Conservation (phyloP, 31 red algal genomes). For the Asparagopsis taxiformis region DNA sequence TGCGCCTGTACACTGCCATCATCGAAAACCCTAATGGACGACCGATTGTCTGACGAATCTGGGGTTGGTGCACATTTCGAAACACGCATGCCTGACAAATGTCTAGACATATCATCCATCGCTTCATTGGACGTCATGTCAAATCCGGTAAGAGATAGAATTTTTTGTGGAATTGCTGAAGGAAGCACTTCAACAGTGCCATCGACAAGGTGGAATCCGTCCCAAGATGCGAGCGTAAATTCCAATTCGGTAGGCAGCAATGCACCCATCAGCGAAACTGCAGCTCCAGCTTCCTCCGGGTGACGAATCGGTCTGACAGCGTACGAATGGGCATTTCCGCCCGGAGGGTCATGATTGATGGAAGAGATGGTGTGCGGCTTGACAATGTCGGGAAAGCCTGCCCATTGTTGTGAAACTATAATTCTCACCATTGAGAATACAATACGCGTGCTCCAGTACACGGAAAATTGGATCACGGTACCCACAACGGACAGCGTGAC, state of each 20-base stretch:
- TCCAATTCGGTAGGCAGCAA: slow-evolving; percentile 47
- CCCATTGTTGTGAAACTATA: slow-evolving; percentile 22
- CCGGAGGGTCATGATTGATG: neutral
- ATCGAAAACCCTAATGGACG: too few species aligned
- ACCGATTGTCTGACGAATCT: too few species aligned
- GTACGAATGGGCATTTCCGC: neutral
- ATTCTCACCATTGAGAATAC: slow-evolving; percentile 37
- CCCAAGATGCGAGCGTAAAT: slow-evolving; percentile 57
- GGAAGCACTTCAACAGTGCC: too few species aligned
- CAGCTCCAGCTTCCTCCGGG: slow-evolving; percentile 39
- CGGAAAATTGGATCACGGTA: slow-evolving; percentile 39
- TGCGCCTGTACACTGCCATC: too few species aligned
- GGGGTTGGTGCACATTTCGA: too few species aligned
- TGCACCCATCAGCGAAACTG: slow-evolving; percentile 38
- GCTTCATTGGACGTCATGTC: too few species aligned
- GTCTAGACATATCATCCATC: too few species aligned
- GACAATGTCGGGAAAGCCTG: slow-evolving; percentile 13
- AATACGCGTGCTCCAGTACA: slow-evolving; percentile 53
- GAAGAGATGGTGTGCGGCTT: neutral
- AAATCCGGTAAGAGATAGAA: too few species aligned
- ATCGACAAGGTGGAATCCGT: slow-evolving; percentile 23
- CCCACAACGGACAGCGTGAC: slow-evolving; percentile 37
- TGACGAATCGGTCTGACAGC: slow-evolving; percentile 1
- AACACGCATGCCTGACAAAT: too few species aligned
- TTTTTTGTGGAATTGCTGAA: too few species aligned